phyloP scores from a whole-genome alignment of 208 protist genomes.

The Angomonas deanei region DNA sequence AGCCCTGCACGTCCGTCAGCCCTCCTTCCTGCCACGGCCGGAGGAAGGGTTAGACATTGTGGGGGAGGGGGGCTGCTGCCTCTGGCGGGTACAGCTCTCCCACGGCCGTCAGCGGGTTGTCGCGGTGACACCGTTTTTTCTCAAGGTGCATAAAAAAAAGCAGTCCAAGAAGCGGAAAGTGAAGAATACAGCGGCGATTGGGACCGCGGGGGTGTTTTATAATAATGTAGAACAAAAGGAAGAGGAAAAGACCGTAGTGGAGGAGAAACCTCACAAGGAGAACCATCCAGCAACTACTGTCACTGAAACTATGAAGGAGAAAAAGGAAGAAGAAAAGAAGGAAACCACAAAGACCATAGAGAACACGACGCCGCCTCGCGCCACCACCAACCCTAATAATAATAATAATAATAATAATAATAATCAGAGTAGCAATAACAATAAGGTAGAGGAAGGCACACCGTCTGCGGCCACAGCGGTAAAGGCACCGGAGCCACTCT shows the following conservation, averaged over 20 bases:
- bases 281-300: too few species aligned
- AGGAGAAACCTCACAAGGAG: too few species aligned
- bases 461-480: background rate
- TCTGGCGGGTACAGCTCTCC: constrained; percentile 42
- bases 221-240: background rate
- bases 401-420: background rate
- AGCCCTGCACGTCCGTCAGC: background rate
- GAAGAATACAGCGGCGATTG: background rate
- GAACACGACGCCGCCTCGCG: background rate
- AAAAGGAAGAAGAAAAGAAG: too few species aligned
- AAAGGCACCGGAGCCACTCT: background rate
- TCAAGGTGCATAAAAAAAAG: constrained; percentile 33
- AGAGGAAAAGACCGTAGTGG: too few species aligned
- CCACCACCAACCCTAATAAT: background rate
- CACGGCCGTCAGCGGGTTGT: constrained; percentile 24
- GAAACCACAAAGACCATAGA: background rate
- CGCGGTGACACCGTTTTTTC: constrained; percentile 48
- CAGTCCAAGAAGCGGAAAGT: background rate
- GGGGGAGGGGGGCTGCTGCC: constrained; percentile 37
- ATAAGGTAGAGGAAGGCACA: too few species aligned
- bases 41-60: constrained; percentile 27
- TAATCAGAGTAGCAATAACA: too few species aligned
- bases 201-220: background rate
- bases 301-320: too few species aligned
- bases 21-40: constrained; percentile 11